Conservation (phyloP, 306 rosid species). For the Rosa lucieae region DNA sequence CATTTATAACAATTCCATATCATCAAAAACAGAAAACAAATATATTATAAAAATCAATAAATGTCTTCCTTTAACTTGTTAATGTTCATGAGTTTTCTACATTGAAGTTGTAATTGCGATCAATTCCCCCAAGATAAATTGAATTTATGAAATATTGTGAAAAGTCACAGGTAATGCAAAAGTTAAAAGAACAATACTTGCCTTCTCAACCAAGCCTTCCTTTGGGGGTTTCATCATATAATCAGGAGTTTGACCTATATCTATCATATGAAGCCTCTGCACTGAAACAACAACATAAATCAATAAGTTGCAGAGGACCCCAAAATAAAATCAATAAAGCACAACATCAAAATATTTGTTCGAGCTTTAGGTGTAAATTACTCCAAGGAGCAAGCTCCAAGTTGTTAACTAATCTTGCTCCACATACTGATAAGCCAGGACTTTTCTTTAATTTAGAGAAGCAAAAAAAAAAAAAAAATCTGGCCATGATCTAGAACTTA, state of each 20-base stretch:
- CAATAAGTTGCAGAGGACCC: background rate
- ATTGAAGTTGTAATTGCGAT: background rate
- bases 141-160: slow-evolving; percentile 1
- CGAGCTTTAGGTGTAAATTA: background rate
- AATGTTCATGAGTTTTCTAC: background rate
- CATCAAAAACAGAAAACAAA: background rate
- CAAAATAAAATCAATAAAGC: background rate
- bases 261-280: slow-evolving; percentile 40
- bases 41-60: background rate
- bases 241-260: slow-evolving; percentile 41
- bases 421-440: background rate
- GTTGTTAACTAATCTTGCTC: slow-evolving; percentile 9
- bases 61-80: background rate
- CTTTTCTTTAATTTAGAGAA: background rate
- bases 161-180: slow-evolving; percentile 4
- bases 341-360: background rate
- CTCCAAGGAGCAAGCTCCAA: background rate
- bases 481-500: background rate
- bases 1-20: background rate
- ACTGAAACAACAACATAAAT: slow-evolving; percentile 36
- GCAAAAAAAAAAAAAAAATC: background rate
- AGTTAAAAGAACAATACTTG: slow-evolving; percentile 14
- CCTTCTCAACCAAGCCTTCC: slow-evolving; percentile 79
- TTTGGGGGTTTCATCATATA: slow-evolving; percentile 63
- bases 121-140: background rate